These are phyloP conservation scores for Myriosclerotinia scirpicola DNA, from an alignment of 2,329 filamentous ascomycete genomes.

Conservation along the genomic window DNA sequence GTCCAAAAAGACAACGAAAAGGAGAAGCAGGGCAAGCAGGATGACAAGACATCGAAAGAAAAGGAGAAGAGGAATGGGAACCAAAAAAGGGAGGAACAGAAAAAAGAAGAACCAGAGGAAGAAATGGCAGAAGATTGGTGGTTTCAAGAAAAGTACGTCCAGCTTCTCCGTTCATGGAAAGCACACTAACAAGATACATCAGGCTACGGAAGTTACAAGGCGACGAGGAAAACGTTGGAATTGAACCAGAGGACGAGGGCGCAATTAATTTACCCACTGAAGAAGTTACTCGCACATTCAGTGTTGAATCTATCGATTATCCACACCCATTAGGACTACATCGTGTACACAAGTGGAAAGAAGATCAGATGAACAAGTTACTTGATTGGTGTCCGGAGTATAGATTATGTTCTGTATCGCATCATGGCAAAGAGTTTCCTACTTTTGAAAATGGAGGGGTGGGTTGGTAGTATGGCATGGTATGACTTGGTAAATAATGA, in stretches of 20 bases:
- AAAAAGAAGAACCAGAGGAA: conserved; percentile 7
- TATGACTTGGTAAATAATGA: not conserved
- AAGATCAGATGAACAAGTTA: conserved; percentile 29
- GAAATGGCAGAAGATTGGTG: conserved; percentile 38
- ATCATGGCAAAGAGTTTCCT: conserved; percentile 10
- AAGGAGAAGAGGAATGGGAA: conserved; percentile 23
- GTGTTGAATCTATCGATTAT: conserved; percentile 39
- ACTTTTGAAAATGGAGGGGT: conserved; percentile 18
- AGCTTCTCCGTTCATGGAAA: not conserved
- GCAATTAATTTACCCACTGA: conserved; percentile 36
- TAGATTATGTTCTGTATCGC: conserved; percentile 30
- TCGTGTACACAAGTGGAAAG: conserved; percentile 37
- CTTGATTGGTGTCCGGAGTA: conserved; percentile 37
- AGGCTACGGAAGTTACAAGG: conserved; percentile 33
- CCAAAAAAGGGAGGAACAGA: conserved; percentile 27
- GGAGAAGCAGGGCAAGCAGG: not conserved
- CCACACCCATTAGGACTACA: conserved; percentile 40
- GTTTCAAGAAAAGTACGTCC: conserved; percentile 36
- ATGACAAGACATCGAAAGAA: not conserved
- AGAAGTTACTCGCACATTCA: conserved; percentile 38
- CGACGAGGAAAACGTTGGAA: conserved; percentile 29
- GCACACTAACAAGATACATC: not conserved
- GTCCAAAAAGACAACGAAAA: not conserved
- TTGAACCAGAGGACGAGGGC: conserved; percentile 30
- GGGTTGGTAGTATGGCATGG: conserved; percentile 4